These are phyloP conservation scores for Hypsizygus marmoreus DNA, from an alignment of 768 basidiomycete species.

Conservation along the genomic window DNA sequence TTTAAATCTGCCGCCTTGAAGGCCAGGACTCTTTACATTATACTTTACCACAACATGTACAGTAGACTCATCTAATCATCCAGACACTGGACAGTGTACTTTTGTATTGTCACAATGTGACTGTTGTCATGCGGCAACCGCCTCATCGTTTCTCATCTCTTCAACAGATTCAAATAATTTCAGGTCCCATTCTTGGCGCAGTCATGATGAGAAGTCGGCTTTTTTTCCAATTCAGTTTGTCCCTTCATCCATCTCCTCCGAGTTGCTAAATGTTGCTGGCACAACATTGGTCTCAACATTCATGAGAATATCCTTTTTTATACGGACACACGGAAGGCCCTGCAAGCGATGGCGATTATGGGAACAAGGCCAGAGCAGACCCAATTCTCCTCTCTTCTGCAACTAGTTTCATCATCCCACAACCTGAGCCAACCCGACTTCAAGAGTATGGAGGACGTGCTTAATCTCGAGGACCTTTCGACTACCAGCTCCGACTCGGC, in stretches of 20 bases:
- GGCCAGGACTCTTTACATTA: neutral
- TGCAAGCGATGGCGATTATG: neutral
- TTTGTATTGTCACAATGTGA: too few species aligned
- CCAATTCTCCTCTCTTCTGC: slow-evolving; percentile 7
- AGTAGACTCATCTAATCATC: too few species aligned
- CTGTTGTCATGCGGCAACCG: too few species aligned
- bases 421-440: slow-evolving; percentile 7
- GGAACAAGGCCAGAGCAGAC: neutral
- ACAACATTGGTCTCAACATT: slow-evolving; percentile 9
- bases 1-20: neutral
- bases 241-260: neutral
- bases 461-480: slow-evolving; percentile 1
- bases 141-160: too few species aligned
- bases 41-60: too few species aligned
- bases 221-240: slow-evolving; percentile 1
- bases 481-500: slow-evolving; percentile 8
- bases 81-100: too few species aligned
- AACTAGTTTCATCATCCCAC: neutral
- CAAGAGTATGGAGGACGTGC: slow-evolving; percentile 15
- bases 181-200: too few species aligned
- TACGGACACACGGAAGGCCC: neutral
- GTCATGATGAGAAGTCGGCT: too few species aligned
- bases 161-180: too few species aligned
- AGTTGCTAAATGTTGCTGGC: slow-evolving; percentile 7
- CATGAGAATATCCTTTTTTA: slow-evolving; percentile 4